Evolutionary conservation across 352 stramenopile species (phyloP), one percentile per base, ranked within the genome.

Genomic region (Plasmopara halstedii): DNA sequence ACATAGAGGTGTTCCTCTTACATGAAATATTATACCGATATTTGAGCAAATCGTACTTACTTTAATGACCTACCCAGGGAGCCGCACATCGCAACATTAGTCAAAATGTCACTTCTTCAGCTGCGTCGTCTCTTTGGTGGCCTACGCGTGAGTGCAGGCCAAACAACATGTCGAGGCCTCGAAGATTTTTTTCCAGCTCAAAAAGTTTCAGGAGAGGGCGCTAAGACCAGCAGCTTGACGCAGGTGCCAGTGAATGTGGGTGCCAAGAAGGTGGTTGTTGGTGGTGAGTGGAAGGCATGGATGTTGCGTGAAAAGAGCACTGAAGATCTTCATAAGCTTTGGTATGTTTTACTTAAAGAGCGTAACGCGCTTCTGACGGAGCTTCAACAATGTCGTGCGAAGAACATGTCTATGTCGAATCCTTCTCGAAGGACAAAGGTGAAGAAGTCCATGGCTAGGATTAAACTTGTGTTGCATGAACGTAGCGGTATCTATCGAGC

Each of bases 301-400:
- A 97, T 98, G 82, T 75, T 99, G 50, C 92, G 96, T 40, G 73
- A 95, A 48, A 99, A 99, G 70, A 97, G 82, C 67, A 98, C 95
- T 42, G 91, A 98, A 29, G 96, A 99, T 80, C 79, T 98, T 42
- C 95, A 98, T 76, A 98, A 98, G 73, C 82, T 99, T 25, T 99
- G 95, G 95, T 97, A 91, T 58, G 90, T 98, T 51, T 69, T 98
- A 27, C 95, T 98, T 51, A 98, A 98, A 75, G 96, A 99, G 70
- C 85, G 87, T 50, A 98, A 99, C 57, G 95, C 96, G 70, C 77
- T 99, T 25, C 64, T 98, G 45, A 98, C 96, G 13, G 95, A 99
- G 68, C 72, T 80, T 29, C 73, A 88, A 39, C 70, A 90, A 31
- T 85, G 68, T 48, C 70, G 78, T 46, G 64, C 67, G 50, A 81